Percentiles rank a stretch among this genome's conserved stretches.
phyloP scores from a whole-genome alignment of 2,329 filamentous ascomycete genomes.

The Monilinia fructigena region DNA sequence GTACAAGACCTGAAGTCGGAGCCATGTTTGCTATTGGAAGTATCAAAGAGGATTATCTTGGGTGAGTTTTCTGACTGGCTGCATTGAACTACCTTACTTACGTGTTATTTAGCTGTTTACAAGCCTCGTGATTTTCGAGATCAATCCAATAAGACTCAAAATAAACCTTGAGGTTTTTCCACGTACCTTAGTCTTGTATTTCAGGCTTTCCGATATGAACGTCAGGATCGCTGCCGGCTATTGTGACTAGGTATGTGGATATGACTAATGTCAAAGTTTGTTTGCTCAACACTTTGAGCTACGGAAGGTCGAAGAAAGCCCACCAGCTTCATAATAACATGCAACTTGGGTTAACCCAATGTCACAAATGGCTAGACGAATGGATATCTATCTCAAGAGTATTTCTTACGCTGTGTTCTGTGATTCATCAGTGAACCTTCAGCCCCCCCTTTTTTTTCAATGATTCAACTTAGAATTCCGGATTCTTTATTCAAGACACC shows the following conservation, averaged over 20 bases:
- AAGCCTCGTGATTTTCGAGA: conserved; percentile 31
- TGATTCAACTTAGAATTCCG: neutral
- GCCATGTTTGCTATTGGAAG: conserved; percentile 97
- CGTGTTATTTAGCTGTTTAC: conserved; percentile 31
- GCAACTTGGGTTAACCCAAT: conserved; percentile 2
- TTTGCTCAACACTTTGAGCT: conserved; percentile 1
- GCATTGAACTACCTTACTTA: conserved; percentile 14
- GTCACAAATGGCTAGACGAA: conserved; percentile 12
- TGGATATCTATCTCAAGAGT: conserved; percentile 7
- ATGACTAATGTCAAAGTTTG: neutral
- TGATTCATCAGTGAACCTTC: neutral
- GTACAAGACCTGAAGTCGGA: conserved; percentile 87
- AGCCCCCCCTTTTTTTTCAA: neutral
- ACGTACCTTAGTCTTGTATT: neutral
- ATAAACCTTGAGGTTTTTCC: neutral
- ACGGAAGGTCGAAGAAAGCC: neutral
- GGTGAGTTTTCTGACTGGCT: conserved; percentile 46
- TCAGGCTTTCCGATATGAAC: neutral
- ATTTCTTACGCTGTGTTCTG: neutral
- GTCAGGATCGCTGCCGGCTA: neutral
- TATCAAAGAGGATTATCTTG: conserved; percentile 81
- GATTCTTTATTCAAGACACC: neutral
- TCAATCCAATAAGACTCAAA: neutral
- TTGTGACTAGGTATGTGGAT: conserved; percentile 1
- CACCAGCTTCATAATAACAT: neutral